Base-by-base conservation (phyloP, 1,284 basidiomycete genomes). In the Rhodotorula sp. region DNA sequence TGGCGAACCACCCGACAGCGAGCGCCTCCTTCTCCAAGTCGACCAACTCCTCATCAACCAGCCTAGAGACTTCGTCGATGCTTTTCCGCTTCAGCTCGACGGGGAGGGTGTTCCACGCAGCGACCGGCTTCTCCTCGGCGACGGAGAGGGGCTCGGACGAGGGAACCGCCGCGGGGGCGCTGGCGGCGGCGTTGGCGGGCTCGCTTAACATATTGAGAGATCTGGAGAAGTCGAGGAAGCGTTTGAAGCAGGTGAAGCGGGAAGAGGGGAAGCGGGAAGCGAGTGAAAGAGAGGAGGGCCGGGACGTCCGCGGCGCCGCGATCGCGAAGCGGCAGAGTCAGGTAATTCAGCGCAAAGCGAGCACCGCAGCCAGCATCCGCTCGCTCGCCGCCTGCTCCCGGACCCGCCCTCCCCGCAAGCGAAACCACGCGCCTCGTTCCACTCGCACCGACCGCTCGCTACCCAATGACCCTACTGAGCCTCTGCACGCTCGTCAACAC, bases 401-500 rank as follows among this genome's bases (percentile, higher is more conserved):
- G 10, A 44, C 41, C 41, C 10, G 9, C 41, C 41, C 41, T 19
- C 51, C 27, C 51, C 51, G n/a, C n/a, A n/a, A n/a, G n/a, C n/a
- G n/a, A n/a, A n/a, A n/a, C n/a, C n/a, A n/a, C n/a, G n/a, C n/a
- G n/a, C 51, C 51, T 53, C 12, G 25, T 12, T 27, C 19, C 29
- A n/a, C 51, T 44, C 41, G 41, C 41, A 9, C 41, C 10, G 19
- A 19, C 8, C 48, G 6, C 8, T 50, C n/a, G 8, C 46, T 48
- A 75, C 19, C 73, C 78, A 62, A 81, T 77, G 25, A 80, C 80
- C 59, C 80, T 65, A 71, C 78, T 78, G 44, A 81, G 71, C 64
- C 79, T 74, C 70, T 81, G 80, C 41, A 81, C 72, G 15, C 71
- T 66, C 79, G 90, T 95, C 67, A 97, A 83, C 69, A 97, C 82